A percentile compares a stretch with the other conserved stretches of the same genome.
phyloP scores from a whole-genome alignment of 805 yeast species.

The Candida maesae region DNA sequence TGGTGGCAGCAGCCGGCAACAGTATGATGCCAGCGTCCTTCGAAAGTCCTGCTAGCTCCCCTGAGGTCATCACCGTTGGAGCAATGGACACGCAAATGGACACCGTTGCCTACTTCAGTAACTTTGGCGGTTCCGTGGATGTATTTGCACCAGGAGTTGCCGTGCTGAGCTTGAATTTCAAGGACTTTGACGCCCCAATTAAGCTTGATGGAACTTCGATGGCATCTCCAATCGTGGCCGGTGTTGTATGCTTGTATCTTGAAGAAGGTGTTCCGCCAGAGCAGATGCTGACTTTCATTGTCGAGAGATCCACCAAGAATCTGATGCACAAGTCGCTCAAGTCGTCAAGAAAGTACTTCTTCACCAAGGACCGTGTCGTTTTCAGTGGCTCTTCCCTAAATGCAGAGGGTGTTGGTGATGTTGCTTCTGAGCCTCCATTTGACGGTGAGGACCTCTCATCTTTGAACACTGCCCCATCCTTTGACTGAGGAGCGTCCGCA shows the following conservation, averaged over 20 bases:
- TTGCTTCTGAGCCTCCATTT: conserved; percentile 1
- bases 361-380: conserved; percentile 13
- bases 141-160: conserved; percentile 76
- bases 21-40: conserved; percentile 68
- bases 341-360: conserved; percentile 12
- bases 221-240: conserved; percentile 74
- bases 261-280: conserved; percentile 44
- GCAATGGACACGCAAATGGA: conserved; percentile 77
- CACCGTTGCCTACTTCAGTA: conserved; percentile 68
- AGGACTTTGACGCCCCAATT: conserved; percentile 20
- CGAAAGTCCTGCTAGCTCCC: conserved; percentile 81
- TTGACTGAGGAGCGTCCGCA: too few relatives aligned
- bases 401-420: conserved; percentile 3
- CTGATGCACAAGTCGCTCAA: conserved; percentile 8
- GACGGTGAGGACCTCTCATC: conserved; percentile 1
- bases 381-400: conserved; percentile 9
- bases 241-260: conserved; percentile 54
- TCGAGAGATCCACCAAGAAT: conserved; percentile 40
- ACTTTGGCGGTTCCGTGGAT: conserved; percentile 87
- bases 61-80: conserved; percentile 72
- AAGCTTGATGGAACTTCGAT: conserved; percentile 71
- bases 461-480: conserved; percentile 4
- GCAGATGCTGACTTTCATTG: conserved; percentile 38
- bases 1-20: conserved; percentile 88
- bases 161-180: conserved; percentile 51